These are phyloP conservation scores for Mycena alexandri DNA, from an alignment of 768 basidiomycete genomes.

Conservation along the genomic window DNA sequence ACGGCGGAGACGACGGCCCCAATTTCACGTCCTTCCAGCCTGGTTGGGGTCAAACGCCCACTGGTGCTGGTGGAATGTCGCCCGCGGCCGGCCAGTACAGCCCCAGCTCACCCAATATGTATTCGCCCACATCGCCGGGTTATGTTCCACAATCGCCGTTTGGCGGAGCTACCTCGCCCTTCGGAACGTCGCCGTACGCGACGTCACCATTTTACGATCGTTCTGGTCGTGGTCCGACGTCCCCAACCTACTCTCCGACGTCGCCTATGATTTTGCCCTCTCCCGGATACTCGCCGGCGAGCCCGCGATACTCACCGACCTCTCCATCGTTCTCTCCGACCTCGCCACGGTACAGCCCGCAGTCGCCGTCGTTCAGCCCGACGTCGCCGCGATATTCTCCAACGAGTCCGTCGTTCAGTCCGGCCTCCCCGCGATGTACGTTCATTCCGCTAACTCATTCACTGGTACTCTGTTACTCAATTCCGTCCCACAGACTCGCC, in stretches of 20 bases:
- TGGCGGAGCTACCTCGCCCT: conserved; percentile 85
- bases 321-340: conserved; percentile 90
- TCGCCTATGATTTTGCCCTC: conserved; percentile 89
- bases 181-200: conserved; percentile 83
- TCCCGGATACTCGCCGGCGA: conserved; percentile 87
- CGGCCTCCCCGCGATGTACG: conserved; percentile 92
- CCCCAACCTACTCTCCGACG: conserved; percentile 90
- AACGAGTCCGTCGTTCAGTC: conserved; percentile 91
- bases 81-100: conserved; percentile 91
- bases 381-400: conserved; percentile 93
- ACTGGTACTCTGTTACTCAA: conserved; percentile 36
- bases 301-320: conserved; percentile 88
- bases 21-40: conserved; percentile 77
- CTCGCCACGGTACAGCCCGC: conserved; percentile 87
- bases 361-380: conserved; percentile 91
- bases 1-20: conserved; percentile 85
- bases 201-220: conserved; percentile 89
- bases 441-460: conserved; percentile 37
- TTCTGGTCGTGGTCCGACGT: conserved; percentile 68
- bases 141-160: conserved; percentile 90
- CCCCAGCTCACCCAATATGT: conserved; percentile 90
- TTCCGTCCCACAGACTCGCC: conserved; percentile 72
- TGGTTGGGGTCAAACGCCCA: conserved; percentile 87
- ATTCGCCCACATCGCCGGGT: conserved; percentile 88
- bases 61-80: conserved; percentile 88